Base-by-base conservation (phyloP, 78 protist species). In the Guillardia theta region DNA sequence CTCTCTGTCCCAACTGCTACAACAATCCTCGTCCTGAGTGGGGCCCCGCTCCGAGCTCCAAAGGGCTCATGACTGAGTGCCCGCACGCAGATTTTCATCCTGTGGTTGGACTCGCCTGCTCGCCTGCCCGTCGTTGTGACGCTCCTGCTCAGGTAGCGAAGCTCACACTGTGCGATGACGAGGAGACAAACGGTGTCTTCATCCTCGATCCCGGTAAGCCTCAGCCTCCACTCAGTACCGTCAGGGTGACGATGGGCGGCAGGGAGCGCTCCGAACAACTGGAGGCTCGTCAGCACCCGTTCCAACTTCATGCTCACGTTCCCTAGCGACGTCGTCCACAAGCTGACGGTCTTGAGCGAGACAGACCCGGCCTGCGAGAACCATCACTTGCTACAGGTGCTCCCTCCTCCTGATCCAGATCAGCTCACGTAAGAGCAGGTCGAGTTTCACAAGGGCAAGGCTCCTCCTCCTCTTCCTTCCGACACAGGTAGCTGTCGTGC, bases 1-100 rank as follows among this genome's bases (percentile, higher is more conserved):
- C 83, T 1, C 83, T 70, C 41, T 70, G 83, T 43, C 83, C 83
- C 83, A 70, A 70, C 83, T 70, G 83, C 83, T 70, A 70, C 41
- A 70, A 70, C 83, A 70, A 70, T 24, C 41, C 83, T 43, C 9
- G 83, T 10, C 83, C 83, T 1, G 83, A 70, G 36, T 70, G 83
- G 83, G 83, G 83, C 83, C 36, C 83, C 4, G 10, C 83, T 33
- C 83, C 83, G 10, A 36, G 46, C 83, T 15, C 83, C 6, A 70
- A 70, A 18, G 83, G 83, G 10, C 33, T 70, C 41, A 33, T 24
- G 45, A 12, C 36, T 24, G 41, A 70, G 41, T 70, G 83, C 83
- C 83, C 83, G 83, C 22, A 18, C 83, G 70, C 6, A 24, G 1
- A 24, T 6, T 30, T 30, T 0, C 6, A 24, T 6, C 6, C 27